Evolutionary conservation across 257 asterid species (phyloP).

Genomic region (Nicotiana obtusifolia): DNA sequence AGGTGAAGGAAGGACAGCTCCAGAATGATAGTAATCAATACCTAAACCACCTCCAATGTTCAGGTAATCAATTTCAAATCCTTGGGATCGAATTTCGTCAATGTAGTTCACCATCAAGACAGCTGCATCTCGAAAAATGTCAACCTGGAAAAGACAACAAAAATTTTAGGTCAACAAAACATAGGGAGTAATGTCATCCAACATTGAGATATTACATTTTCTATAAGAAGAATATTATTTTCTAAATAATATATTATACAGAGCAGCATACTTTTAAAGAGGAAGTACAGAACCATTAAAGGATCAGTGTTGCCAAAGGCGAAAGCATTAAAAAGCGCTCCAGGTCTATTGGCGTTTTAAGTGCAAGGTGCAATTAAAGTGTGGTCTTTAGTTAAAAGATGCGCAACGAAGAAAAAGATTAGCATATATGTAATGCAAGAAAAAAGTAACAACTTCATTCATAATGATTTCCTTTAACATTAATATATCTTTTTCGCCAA

Average conservation of each 20-base stretch:
- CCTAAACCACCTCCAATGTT: constrained; percentile 99
- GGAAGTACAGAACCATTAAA: neutral
- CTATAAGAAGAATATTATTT: neutral
- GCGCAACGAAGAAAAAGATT: too few relatives aligned
- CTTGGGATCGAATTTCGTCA: constrained; percentile 85
- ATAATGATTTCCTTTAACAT: too few relatives aligned
- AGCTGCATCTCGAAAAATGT: constrained; percentile 96
- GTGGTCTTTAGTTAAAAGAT: too few relatives aligned
- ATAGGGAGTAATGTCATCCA: neutral
- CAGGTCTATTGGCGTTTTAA: too few relatives aligned
- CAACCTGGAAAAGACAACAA: constrained; percentile 51
- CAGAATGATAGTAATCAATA: constrained; percentile 86
- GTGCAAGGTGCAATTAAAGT: too few relatives aligned
- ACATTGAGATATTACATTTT: neutral
- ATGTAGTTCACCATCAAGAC: constrained; percentile 84
- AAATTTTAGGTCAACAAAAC: neutral
- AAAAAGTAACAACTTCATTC: too few relatives aligned
- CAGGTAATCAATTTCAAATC: constrained; percentile 78
- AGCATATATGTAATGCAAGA: too few relatives aligned
- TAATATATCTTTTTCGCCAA: too few relatives aligned
- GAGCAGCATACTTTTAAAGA: neutral
- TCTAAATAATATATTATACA: too few relatives aligned
- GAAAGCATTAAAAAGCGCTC: too few relatives aligned
- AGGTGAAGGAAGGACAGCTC: constrained; percentile 89
- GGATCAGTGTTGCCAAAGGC: neutral